phyloP scores from a whole-genome alignment of 2,329 filamentous ascomycete species.

The Xylaria sp. region DNA sequence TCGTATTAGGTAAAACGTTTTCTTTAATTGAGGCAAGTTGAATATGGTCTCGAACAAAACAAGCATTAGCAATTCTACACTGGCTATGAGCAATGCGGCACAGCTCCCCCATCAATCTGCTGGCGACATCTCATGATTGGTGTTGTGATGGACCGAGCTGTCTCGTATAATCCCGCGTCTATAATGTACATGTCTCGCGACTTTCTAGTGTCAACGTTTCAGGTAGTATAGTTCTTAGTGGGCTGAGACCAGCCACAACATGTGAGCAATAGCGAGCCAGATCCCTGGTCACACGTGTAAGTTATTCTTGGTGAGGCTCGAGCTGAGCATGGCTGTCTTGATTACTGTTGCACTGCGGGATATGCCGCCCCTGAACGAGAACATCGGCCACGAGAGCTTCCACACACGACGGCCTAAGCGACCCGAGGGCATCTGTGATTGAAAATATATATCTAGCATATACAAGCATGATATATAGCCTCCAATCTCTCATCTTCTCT shows the following conservation, averaged over 20 bases:
- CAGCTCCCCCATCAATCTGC: background rate
- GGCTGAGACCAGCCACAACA: background rate
- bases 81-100: background rate
- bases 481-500: slow-evolving; percentile 3
- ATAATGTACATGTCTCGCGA: background rate
- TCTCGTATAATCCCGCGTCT: slow-evolving; percentile 12
- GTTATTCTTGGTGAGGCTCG: slow-evolving; percentile 5
- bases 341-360: slow-evolving; percentile 17
- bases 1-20: background rate
- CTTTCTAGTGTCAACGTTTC: background rate
- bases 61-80: background rate
- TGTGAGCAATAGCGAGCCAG: slow-evolving; percentile 1
- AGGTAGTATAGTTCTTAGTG: slow-evolving; percentile 1
- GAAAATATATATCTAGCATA: background rate
- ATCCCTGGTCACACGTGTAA: slow-evolving; percentile 14
- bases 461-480: slow-evolving; percentile 18
- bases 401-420: background rate
- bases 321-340: slow-evolving; percentile 5
- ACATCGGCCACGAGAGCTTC: background rate
- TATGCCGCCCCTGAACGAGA: background rate
- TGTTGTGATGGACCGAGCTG: background rate
- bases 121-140: background rate
- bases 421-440: background rate
- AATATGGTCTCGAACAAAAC: background rate
- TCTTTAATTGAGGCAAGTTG: background rate